Percentiles rank a stretch among this genome's conserved stretches.
phyloP scores from a whole-genome alignment of 805 yeast genomes.

The Yamadazyma paraphyllophila region DNA sequence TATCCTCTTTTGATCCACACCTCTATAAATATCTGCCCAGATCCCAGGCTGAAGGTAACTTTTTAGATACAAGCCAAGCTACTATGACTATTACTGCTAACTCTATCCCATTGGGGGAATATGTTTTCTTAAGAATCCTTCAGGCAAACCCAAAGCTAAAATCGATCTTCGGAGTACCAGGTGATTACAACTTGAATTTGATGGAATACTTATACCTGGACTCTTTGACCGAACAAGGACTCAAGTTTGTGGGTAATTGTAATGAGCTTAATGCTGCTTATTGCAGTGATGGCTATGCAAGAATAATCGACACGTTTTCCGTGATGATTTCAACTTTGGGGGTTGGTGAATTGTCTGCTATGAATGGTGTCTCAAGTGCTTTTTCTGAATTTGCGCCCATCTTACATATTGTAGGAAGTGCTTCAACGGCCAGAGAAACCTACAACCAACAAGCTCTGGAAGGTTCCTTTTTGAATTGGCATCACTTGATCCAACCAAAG shows the following conservation, averaged over 20 bases:
- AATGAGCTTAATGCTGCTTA: constrained; percentile 90
- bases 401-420: constrained; percentile 74
- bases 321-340: constrained; percentile 75
- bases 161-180: constrained; percentile 76
- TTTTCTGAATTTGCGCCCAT: constrained; percentile 79
- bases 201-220: constrained; percentile 63
- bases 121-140: constrained; percentile 54
- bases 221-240: constrained; percentile 34
- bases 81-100: constrained; percentile 14
- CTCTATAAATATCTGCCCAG: constrained; percentile 1
- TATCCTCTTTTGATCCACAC: not conserved
- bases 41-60: not conserved
- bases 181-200: constrained; percentile 67
- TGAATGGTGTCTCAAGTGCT: constrained; percentile 81
- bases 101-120: constrained; percentile 62
- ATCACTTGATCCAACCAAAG: constrained; percentile 59
- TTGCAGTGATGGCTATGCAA: constrained; percentile 86
- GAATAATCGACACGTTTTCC: constrained; percentile 56
- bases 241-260: constrained; percentile 78
- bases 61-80: not conserved
- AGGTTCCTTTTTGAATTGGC: constrained; percentile 31
- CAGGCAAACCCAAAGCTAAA: constrained; percentile 49
- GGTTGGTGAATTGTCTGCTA: constrained; percentile 84
- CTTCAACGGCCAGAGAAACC: constrained; percentile 23
- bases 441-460: constrained; percentile 3